phyloP scores from a whole-genome alignment of 495 filamentous ascomycete species.

The Talaromyces adpressus region DNA sequence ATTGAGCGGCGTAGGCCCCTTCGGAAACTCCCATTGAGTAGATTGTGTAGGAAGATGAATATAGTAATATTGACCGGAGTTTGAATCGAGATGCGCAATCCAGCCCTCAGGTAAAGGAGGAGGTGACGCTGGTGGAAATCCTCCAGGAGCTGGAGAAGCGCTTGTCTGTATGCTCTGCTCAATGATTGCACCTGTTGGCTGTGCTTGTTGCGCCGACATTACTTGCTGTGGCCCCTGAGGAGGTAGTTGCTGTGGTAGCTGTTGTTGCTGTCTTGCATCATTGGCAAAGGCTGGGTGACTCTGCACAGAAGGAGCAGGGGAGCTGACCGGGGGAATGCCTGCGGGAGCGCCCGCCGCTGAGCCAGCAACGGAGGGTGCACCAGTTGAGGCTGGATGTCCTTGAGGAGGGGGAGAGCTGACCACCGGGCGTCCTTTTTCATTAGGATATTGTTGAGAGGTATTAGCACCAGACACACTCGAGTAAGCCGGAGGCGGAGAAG shows the following conservation, averaged over 20 bases:
- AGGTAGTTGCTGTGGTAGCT: slow-evolving; percentile 12
- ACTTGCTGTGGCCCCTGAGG: slow-evolving; percentile 13
- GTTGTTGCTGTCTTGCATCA: slow-evolving; percentile 50
- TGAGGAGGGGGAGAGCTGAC: slow-evolving; percentile 17
- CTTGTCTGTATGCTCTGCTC: slow-evolving; percentile 29
- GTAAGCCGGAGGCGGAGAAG: slow-evolving; percentile 88
- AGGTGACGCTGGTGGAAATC: slow-evolving; percentile 66
- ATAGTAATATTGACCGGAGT: slow-evolving; percentile 96
- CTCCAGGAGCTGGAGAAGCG: slow-evolving; percentile 44
- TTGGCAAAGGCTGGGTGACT: slow-evolving; percentile 86
- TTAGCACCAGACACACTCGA: slow-evolving; percentile 59
- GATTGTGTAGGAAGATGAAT: slow-evolving; percentile 94
- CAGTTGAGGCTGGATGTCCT: slow-evolving; percentile 18
- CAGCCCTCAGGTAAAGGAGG: slow-evolving; percentile 94
- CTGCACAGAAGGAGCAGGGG: slow-evolving; percentile 40
- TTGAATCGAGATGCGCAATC: slow-evolving; percentile 95
- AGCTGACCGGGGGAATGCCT: slow-evolving; percentile 9
- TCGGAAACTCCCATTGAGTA: slow-evolving; percentile 98
- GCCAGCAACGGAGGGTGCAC: slow-evolving; percentile 22
- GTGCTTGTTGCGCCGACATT: slow-evolving; percentile 20
- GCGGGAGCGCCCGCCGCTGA: slow-evolving; percentile 12
- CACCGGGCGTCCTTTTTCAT: slow-evolving; percentile 59
- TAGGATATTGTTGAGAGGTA: slow-evolving; percentile 58
- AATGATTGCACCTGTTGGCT: slow-evolving; percentile 20
- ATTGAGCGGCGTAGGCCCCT: slow-evolving; percentile 77